Base-by-base conservation (phyloP, 495 filamentous ascomycete genomes). In the Penicillium robsamsonii region DNA sequence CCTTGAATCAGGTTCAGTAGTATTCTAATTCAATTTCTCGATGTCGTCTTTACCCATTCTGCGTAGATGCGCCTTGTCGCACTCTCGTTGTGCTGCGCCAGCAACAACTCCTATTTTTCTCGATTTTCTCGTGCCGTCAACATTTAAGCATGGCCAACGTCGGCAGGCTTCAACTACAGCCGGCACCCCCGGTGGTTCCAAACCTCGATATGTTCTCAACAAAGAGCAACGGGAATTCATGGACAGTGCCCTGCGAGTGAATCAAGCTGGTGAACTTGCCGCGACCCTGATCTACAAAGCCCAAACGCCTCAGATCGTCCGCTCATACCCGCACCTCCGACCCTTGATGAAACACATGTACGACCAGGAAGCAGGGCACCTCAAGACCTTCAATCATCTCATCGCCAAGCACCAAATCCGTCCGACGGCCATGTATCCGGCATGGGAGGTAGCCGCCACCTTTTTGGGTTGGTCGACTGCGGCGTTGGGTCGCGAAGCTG, bases 341-440 rank as follows among this genome's bases (percentile, higher is more conserved):
- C 85, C 89, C 0, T 73, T 97, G 17, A 96, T 98, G 89, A 84
- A 87, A 55, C 94, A 97, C 77, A 98, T 98, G 95, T 92, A 96
- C 79, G 90, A 93, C 61, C 94, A 98, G 69, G 94, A 98, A 77
- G 90, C 86, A 6, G 84, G 81, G 8, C 94, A 98, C 70, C 84
- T 97, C 57, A 64, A 74, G 13, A 91, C 84, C 48, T 98, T 98
- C 84, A 96, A 96, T 70, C 50, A 72, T 1, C 81, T 97, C 10
- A 74, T 97, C 17, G 87, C 89, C 3, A 87, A 86, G 52, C 94
- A 98, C 70, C 91, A 92, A 46, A 82, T 98, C 13, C 92, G 94
- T 0, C 94, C 94, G 0, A 97, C 94, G 7, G 89, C 88, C 27
- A 88, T 98, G 80, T 96, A 94, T 65, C 95, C 95, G 1, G 38